Base-by-base conservation (phyloP, 306 rosid species). In the Cucurbita pepo region DNA sequence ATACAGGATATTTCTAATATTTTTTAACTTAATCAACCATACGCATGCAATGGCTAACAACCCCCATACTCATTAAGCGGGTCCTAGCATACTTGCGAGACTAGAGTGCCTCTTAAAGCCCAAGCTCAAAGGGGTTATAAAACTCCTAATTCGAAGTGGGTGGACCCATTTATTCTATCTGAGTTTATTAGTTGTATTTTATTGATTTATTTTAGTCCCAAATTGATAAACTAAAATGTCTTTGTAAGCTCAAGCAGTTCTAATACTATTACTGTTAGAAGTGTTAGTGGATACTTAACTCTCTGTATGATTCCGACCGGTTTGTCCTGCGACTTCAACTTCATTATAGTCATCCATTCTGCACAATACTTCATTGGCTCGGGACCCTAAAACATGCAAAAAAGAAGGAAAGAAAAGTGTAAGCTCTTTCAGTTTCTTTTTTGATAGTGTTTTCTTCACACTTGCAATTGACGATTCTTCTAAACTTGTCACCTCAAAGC, bases 31-130 rank as follows among this genome's bases (percentile, higher is more conserved):
- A 61, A 64, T 64, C 71, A 6, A 19, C 52, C 50, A 64, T 43
- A 64, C 71, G 71, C 53, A 64, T 64, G 71, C 71, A 64, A 18
- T 11, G n/a, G 71, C 71, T 43, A 41, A 64, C 71, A 13, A 64
- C 36, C 53, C 9, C 2, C 53, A 56, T 37, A 41, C 37, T 19
- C 53, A 43, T 43, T 43, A 5, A 18, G 71, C 11, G 51, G 71
- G 71, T 18, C 71, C 62, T 10, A 1, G 62, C 62, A 16, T 63
- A n/a, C 51, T 37, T 60, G 44, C 44, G 10, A 36, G 13, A 60
- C 66, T 36, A 34, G 44, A n/a, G 51, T 9, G 51, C 8, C 52
- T 41, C 36, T 64, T 40, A 41, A 64, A 64, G 53, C 36, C 52
- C 53, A 64, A 40, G 71, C 71, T 41, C 36, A 41, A 64, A 64